Evolutionary conservation across 306 rosid genomes (phyloP).

Genomic region (Inga oerstediana): DNA sequence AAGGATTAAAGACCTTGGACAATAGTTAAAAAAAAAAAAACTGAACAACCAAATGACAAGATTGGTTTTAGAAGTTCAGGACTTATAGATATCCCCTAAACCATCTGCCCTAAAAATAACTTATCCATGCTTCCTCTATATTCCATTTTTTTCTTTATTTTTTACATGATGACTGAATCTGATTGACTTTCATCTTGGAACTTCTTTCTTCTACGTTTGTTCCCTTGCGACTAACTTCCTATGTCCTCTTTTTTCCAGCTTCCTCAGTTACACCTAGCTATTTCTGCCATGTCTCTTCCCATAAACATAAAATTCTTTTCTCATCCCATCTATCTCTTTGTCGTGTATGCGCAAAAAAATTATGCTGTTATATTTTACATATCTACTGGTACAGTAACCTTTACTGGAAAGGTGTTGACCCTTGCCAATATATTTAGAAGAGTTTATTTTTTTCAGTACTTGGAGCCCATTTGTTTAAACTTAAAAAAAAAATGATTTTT

Average conservation of each 20-base stretch:
- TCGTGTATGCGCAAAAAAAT: neutral
- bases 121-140: neutral
- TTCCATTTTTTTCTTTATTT: neutral
- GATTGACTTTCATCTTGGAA: neutral
- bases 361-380: neutral
- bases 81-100: neutral
- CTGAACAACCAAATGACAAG: neutral
- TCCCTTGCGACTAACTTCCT: neutral
- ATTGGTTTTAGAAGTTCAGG: neutral
- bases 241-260: neutral
- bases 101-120: neutral
- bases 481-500: too few species aligned
- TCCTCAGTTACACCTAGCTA: neutral
- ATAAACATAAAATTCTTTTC: neutral
- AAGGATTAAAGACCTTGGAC: neutral
- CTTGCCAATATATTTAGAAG: conserved; percentile 11
- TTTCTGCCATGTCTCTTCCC: neutral
- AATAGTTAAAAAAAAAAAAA: neutral
- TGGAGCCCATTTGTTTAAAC: too few species aligned
- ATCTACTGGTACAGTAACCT: conserved; percentile 13
- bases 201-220: neutral
- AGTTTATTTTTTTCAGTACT: neutral
- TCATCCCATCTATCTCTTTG: neutral
- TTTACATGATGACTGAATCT: neutral
- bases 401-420: neutral